Conservation (phyloP, 139 green algal species). For the Zygnema cylindricum region DNA sequence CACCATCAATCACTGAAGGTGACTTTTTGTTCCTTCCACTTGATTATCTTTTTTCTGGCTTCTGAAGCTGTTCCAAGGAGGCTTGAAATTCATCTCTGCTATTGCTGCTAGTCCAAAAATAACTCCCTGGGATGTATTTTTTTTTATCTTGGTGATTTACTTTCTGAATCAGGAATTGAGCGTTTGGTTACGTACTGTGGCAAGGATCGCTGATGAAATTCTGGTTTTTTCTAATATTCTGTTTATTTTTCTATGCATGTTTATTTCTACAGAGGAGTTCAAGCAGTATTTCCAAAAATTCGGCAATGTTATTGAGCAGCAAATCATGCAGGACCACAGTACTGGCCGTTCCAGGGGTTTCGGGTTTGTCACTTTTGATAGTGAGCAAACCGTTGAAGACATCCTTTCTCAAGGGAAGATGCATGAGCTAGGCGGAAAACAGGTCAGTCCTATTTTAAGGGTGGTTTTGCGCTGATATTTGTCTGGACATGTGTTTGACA, state of each 20-base stretch:
- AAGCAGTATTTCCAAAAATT: slow-evolving; percentile 83
- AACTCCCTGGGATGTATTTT: too few species aligned
- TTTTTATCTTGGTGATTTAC: slow-evolving; percentile 9
- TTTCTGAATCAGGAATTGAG: too few species aligned
- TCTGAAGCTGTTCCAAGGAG: too few species aligned
- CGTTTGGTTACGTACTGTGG: too few species aligned
- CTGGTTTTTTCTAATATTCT: too few species aligned
- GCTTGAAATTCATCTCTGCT: too few species aligned
- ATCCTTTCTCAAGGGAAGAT: slow-evolving; percentile 83
- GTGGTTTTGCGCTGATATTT: slow-evolving; percentile 17
- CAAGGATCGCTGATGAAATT: slow-evolving; percentile 1
- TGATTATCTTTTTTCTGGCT: too few species aligned
- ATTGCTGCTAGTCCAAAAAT: too few species aligned
- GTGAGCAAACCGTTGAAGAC: slow-evolving; percentile 84
- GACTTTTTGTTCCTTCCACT: too few species aligned
- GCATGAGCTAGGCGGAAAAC: slow-evolving; percentile 91
- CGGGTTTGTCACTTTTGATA: slow-evolving; percentile 93
- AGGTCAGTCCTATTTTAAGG: too few species aligned
- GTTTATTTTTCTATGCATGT: too few species aligned
- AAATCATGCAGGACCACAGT: slow-evolving; percentile 96
- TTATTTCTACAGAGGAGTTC: slow-evolving; percentile 57
- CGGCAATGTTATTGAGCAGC: slow-evolving; percentile 79
- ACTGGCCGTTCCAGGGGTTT: slow-evolving; percentile 92
- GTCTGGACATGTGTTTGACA: not conserved
- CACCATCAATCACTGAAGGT: slow-evolving; percentile 54